A percentile compares a stretch with the other conserved stretches of the same genome.
phyloP scores from a whole-genome alignment of 2,329 filamentous ascomycete species.

The Fusarium sp. region DNA sequence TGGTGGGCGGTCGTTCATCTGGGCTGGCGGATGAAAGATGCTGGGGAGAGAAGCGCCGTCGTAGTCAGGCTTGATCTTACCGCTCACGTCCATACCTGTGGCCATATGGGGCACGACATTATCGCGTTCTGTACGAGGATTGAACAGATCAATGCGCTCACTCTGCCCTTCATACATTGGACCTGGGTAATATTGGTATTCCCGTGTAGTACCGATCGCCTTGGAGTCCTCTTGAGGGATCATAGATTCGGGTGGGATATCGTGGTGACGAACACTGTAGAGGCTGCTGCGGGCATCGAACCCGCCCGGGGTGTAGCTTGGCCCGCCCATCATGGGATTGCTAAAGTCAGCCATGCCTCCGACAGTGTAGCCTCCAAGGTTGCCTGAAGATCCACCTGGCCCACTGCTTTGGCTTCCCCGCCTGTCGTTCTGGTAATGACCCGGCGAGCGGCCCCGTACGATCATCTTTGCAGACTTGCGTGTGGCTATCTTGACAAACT shows the following conservation, averaged over 20 bases:
- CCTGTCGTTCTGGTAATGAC: slow-evolving; percentile 79
- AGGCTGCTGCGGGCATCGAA: slow-evolving; percentile 48
- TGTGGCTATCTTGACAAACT: slow-evolving; percentile 77
- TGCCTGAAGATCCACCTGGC: slow-evolving; percentile 71
- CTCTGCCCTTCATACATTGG: slow-evolving; percentile 61
- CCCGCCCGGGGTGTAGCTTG: slow-evolving; percentile 38
- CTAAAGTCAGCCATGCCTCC: slow-evolving; percentile 46
- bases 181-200: slow-evolving; percentile 66
- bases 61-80: slow-evolving; percentile 63
- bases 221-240: slow-evolving; percentile 65
- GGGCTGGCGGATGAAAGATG: slow-evolving; percentile 57
- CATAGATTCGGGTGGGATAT: slow-evolving; percentile 62
- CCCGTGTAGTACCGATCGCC: slow-evolving; percentile 59
- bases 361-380: slow-evolving; percentile 60
- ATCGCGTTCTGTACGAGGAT: slow-evolving; percentile 52
- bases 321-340: slow-evolving; percentile 51
- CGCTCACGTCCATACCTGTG: slow-evolving; percentile 45
- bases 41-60: slow-evolving; percentile 59
- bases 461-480: slow-evolving; percentile 84
- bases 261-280: slow-evolving; percentile 61
- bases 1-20: slow-evolving; percentile 53
- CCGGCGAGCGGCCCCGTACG: slow-evolving; percentile 84
- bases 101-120: slow-evolving; percentile 49
- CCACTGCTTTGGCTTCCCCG: slow-evolving; percentile 77
- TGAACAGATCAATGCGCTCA: slow-evolving; percentile 64